Percentiles rank a stretch among this genome's conserved stretches.
phyloP scores from a whole-genome alignment of 345 rosid genomes.

The Camelina sativa region DNA sequence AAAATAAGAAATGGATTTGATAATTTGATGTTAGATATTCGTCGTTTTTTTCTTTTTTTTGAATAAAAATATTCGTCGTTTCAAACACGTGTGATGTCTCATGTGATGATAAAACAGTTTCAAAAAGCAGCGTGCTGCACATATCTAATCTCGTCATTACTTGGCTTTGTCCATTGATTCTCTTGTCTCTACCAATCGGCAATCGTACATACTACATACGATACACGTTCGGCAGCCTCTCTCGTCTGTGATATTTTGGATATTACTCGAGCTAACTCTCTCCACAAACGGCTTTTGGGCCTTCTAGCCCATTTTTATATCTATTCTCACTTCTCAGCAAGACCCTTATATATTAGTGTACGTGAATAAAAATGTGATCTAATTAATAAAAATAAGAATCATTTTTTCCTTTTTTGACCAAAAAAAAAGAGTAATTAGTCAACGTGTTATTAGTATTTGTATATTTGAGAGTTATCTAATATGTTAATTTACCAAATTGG shows the following conservation, averaged over 20 bases:
- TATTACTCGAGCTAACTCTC: background rate
- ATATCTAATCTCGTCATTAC: background rate
- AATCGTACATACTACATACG: background rate
- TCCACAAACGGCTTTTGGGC: background rate
- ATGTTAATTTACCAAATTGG: no score
- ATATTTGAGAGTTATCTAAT: no score
- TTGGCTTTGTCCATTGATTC: background rate
- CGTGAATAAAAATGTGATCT: no score
- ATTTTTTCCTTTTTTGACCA: no score
- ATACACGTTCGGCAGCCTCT: background rate
- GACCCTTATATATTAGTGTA: no score
- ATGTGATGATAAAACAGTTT: conserved; percentile 2
- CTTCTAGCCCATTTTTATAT: background rate
- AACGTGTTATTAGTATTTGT: no score
- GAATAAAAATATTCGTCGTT: background rate
- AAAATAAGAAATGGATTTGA: background rate
- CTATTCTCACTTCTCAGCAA: background rate
- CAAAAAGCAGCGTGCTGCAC: background rate
- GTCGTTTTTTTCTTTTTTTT: no score
- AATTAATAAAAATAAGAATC: no score
- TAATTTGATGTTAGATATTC: background rate
- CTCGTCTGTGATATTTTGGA: background rate
- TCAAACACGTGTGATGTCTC: conserved; percentile 30
- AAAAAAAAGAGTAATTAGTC: no score
- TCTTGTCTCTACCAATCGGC: background rate